Percentiles rank a stretch among this genome's conserved stretches.
These are phyloP conservation scores for rapeseed (Brassica napus) DNA, from an alignment of 345 rosid genomes.

Conservation along the genomic window Da-Ae NC_063441.1:3848501-3849000, in stretches of 20 bases:
- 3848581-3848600: not conserved
- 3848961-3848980: constrained; percentile 3
- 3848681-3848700: constrained; percentile 11
- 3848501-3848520: too few species aligned
- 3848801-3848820: not conserved
- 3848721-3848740: not conserved
- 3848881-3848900: not conserved
- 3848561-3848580: too few species aligned
- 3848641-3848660: not conserved
- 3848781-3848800: constrained; percentile 5
- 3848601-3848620: constrained; percentile 17
- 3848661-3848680: not conserved
- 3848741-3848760: too few species aligned
- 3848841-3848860: constrained; percentile 18
- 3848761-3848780: constrained; percentile 12
- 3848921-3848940: not conserved
- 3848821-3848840: not conserved
- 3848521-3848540: too few species aligned
- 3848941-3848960: not conserved
- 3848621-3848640: constrained; percentile 9
- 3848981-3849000: not conserved
- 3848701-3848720: constrained; percentile 17
- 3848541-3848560: too few species aligned
- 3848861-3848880: constrained; percentile 6
- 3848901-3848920: not conserved